Base-by-base conservation (phyloP, 2,329 filamentous ascomycete species). In the Dactylellina haptotyla region DNA sequence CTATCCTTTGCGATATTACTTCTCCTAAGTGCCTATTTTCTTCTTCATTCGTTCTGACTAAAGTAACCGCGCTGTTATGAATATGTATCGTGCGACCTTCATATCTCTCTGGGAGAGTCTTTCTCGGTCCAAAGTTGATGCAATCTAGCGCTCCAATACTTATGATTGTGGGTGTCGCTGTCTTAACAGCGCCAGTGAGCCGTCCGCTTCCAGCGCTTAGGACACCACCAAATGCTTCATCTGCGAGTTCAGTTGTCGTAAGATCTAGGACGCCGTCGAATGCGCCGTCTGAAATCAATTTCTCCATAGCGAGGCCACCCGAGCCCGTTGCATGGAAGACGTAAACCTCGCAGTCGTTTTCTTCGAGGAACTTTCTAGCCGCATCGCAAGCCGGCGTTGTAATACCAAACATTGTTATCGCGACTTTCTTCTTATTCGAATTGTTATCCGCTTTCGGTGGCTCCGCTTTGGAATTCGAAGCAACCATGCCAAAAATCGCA, bases 401-500 rank as follows among this genome's bases (percentile, higher is more conserved):
- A 4, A 91, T 88, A 1, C 89, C 89, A 77, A 91, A 91, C 89
- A 91, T 91, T 1, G 89, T 90, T 23, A 91, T 85, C 0, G 85
- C 89, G 4, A 91, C 82, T 0, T 84, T 81, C 63, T 83, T 84
- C 76, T 83, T 84, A 6, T 14, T 80, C 0, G 87, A 85, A 1
- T 18, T 23, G 14, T 34, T 14, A n/a, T 20, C 12, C n/a, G 41
- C 45, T n/a, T 1, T 1, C 20, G 4, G 26, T 18, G 8, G 1
- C 10, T 4, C n/a, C 14, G 6, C n/a, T 18, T 6, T 37, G 23
- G 46, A 18, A 43, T 34, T 58, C 1, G 58, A 59, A 14, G 23
- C 25, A 8, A 64, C 58, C 84, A 89, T 89, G 0, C 84, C 88
- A 0, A 81, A 81, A 37, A 90, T 86, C 0, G 87, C 85, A 0